Conservation (phyloP, 2,329 filamentous ascomycete genomes). For the Penicillium corylophilum region DNA sequence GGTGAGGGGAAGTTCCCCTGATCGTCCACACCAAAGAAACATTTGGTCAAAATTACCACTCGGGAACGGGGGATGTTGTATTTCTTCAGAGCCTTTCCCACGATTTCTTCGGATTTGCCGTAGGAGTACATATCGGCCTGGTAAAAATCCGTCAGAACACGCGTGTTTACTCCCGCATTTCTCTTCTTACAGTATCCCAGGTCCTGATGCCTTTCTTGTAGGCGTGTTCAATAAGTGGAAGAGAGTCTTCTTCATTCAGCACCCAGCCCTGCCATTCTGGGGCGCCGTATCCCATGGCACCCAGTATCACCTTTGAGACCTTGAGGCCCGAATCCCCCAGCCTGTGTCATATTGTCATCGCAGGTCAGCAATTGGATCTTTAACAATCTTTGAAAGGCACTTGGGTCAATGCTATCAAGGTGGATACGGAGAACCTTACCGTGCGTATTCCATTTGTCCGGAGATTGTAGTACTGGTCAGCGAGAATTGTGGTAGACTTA, state of each 20-base stretch:
- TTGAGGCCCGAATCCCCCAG: slow-evolving; percentile 57
- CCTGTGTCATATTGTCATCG: slow-evolving; percentile 17
- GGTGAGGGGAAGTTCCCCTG: slow-evolving; percentile 25
- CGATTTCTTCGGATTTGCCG: slow-evolving; percentile 64
- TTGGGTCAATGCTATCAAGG: slow-evolving; percentile 6
- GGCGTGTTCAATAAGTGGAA: slow-evolving; percentile 36
- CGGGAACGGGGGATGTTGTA: slow-evolving; percentile 65
- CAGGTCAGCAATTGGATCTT: slow-evolving; percentile 9
- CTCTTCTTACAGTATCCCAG: slow-evolving; percentile 40
- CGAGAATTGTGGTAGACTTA: slow-evolving; percentile 5
- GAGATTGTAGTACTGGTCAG: neutral
- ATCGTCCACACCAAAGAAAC: slow-evolving; percentile 45
- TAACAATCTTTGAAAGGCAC: slow-evolving; percentile 6
- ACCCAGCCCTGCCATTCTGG: slow-evolving; percentile 39
- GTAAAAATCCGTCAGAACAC: neutral
- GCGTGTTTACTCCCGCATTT: neutral
- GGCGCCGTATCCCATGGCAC: slow-evolving; percentile 52
- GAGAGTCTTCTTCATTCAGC: slow-evolving; percentile 35
- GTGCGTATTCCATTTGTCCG: too few species aligned
- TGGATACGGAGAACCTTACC: neutral
- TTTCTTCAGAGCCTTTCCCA: slow-evolving; percentile 65
- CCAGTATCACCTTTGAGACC: slow-evolving; percentile 58
- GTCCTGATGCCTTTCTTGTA: slow-evolving; percentile 41
- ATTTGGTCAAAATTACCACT: slow-evolving; percentile 66
- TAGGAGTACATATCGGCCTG: slow-evolving; percentile 50